Evolutionary conservation across 805 yeast genomes (phyloP).

Genomic region (Candida insectalens): DNA sequence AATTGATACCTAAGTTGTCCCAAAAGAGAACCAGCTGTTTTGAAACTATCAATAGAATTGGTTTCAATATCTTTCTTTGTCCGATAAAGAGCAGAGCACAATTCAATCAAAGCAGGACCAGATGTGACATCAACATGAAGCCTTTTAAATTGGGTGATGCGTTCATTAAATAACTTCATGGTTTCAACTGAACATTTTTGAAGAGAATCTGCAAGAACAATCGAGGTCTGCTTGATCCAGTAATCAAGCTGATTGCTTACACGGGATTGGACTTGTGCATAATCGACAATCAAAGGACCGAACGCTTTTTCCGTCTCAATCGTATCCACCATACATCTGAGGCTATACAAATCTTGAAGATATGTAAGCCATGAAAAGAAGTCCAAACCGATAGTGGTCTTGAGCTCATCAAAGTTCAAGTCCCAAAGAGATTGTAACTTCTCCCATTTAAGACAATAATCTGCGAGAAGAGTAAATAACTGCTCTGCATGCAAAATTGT

Average conservation of each 20-base stretch:
- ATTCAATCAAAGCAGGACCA: no score
- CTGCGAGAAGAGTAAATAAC: constrained; percentile 18
- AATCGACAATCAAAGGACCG: constrained; percentile 35
- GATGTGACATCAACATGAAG: no score
- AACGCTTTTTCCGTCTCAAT: constrained; percentile 28
- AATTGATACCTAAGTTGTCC: constrained; percentile 35
- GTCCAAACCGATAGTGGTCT: constrained; percentile 23
- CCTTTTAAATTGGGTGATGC: no score
- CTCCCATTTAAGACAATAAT: constrained; percentile 42
- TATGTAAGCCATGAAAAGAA: constrained; percentile 39
- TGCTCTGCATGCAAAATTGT: constrained; percentile 25
- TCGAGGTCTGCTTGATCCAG: constrained; percentile 43
- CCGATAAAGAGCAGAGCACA: not conserved
- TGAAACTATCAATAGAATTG: constrained; percentile 7
- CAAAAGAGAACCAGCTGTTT: constrained; percentile 20
- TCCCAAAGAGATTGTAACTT: constrained; percentile 53
- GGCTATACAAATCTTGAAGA: constrained; percentile 27
- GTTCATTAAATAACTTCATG: no score
- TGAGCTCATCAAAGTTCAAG: constrained; percentile 32
- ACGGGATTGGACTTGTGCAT: constrained; percentile 42
- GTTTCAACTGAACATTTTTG: no score
- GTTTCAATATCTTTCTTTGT: not conserved
- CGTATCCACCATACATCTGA: constrained; percentile 26
- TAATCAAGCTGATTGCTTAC: constrained; percentile 39
- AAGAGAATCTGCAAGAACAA: constrained; percentile 31